Conservation (phyloP, 2,329 filamentous ascomycete genomes). For the Fusarium sp. region DNA sequence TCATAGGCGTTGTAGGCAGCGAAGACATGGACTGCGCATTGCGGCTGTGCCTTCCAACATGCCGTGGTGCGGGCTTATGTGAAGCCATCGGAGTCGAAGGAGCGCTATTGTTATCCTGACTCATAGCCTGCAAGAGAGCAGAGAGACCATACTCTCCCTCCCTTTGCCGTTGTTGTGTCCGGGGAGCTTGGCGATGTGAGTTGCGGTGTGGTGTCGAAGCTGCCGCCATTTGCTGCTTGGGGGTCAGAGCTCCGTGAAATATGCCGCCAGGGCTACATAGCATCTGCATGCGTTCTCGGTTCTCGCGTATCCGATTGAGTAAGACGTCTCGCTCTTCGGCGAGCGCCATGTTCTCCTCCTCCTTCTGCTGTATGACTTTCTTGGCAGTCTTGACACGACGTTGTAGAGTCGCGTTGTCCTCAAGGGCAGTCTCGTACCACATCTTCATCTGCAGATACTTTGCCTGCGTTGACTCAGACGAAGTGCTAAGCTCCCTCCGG, state of each 20-base stretch:
- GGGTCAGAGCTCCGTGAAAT: slow-evolving; percentile 72
- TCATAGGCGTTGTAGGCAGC: slow-evolving; percentile 80
- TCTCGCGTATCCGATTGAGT: slow-evolving; percentile 87
- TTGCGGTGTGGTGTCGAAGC: slow-evolving; percentile 59
- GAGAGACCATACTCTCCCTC: slow-evolving; percentile 76
- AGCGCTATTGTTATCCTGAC: slow-evolving; percentile 78
- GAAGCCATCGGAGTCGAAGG: slow-evolving; percentile 74
- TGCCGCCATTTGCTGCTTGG: slow-evolving; percentile 58
- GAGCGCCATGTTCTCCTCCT: slow-evolving; percentile 78
- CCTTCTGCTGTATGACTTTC: slow-evolving; percentile 81
- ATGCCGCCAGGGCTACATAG: slow-evolving; percentile 81
- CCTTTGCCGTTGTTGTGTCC: slow-evolving; percentile 57
- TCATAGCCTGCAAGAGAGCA: slow-evolving; percentile 83
- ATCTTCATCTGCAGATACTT: slow-evolving; percentile 73
- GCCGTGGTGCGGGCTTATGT: slow-evolving; percentile 60
- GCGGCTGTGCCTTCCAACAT: slow-evolving; percentile 74
- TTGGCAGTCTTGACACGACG: slow-evolving; percentile 79
- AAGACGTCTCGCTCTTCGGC: slow-evolving; percentile 82
- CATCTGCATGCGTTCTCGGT: slow-evolving; percentile 85
- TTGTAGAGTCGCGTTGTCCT: slow-evolving; percentile 73
- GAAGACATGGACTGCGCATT: slow-evolving; percentile 88
- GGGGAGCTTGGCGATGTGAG: slow-evolving; percentile 65
- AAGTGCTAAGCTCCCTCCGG: slow-evolving; percentile 64
- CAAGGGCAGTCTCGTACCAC: slow-evolving; percentile 74
- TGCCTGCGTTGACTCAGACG: slow-evolving; percentile 64